Base-by-base conservation (phyloP, 2,329 filamentous ascomycete genomes). In the Grosmannia serpens region DNA sequence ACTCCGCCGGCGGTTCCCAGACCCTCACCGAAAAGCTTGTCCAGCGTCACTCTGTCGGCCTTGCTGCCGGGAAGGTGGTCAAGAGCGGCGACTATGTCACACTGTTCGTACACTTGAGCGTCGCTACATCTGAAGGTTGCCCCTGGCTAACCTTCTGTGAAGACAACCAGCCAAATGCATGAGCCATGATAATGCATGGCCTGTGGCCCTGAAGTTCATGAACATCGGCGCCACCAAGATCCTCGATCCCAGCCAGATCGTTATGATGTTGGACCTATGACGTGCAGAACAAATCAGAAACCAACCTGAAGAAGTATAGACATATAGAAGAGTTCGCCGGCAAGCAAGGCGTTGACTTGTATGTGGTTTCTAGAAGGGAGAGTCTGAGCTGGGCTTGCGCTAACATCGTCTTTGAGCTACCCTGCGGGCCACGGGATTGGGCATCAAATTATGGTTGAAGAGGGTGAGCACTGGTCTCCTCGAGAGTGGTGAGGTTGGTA, bases 11-110 rank as follows among this genome's bases (percentile, higher is more conserved):
- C 27, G 63, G 57, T 2, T 81, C 88, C 0, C 91, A 96, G 72
- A 96, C 89, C 3, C 73, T 96, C 56, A 94, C 89, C 3, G 91
- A 96, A 70, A 96, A 96, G 77, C 95, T 96, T 60, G 86, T 96
- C 0, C 91, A 96, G 70, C 74, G 79, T 20, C 86, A 95, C 71
- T 81, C 89, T 0, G 78, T 91, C n/a, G 89, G 85, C 11, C 80
- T 96, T 1, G 73, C 88, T 1, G 71, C 82, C 13, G 89, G 84
- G 60, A 95, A 96, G 74, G 75, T 79, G 59, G 88, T 96, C 66
- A 81, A 79, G 66, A 77, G 81, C 5, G 91, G 91, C 67, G 91
- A 96, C 78, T 96, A 94, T 75, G 84, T 96, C 60, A 88, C 82
- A 0, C 77, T 95, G 13, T 27, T 88, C 89, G 1, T 78, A 86